A percentile compares a stretch with the other conserved stretches of the same genome.
Conservation (phyloP, 148 eudicot genomes). For the Diospyros lotus region DNA sequence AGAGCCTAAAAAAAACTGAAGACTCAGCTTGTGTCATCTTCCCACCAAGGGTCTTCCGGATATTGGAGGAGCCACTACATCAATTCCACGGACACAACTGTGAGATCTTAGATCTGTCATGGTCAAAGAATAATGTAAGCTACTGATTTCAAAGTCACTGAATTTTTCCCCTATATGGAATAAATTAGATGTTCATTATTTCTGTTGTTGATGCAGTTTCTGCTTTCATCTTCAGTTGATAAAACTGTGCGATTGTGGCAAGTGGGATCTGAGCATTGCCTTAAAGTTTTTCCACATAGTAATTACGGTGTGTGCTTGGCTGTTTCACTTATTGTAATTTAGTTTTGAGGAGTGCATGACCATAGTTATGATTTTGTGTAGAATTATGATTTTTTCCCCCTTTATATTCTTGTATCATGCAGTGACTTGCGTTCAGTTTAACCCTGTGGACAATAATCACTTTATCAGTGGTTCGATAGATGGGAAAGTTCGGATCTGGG, state of each 20-base stretch:
- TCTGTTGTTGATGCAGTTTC: constrained; percentile 41
- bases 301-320: constrained; percentile 54
- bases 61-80: constrained; percentile 62
- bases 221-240: constrained; percentile 77
- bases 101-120: constrained; percentile 75
- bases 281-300: constrained; percentile 62
- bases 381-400: background rate
- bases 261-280: constrained; percentile 59
- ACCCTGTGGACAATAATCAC: constrained; percentile 63
- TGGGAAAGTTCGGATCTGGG: constrained; percentile 93
- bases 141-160: background rate
- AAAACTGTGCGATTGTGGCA: constrained; percentile 85
- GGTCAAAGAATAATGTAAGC: constrained; percentile 60
- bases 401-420: constrained; percentile 27
- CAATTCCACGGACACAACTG: constrained; percentile 61
- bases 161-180: background rate
- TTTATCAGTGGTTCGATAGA: constrained; percentile 93
- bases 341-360: background rate
- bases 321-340: background rate
- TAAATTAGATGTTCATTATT: background rate
- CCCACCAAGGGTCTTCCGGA: constrained; percentile 69
- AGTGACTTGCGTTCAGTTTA: constrained; percentile 87
- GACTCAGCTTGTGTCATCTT: constrained; percentile 69
- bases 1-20: constrained; percentile 33
- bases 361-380: background rate